Evolutionary conservation across 176 grass and related monocot genomes (phyloP).

Genomic region (Otatea glauca): DNA sequence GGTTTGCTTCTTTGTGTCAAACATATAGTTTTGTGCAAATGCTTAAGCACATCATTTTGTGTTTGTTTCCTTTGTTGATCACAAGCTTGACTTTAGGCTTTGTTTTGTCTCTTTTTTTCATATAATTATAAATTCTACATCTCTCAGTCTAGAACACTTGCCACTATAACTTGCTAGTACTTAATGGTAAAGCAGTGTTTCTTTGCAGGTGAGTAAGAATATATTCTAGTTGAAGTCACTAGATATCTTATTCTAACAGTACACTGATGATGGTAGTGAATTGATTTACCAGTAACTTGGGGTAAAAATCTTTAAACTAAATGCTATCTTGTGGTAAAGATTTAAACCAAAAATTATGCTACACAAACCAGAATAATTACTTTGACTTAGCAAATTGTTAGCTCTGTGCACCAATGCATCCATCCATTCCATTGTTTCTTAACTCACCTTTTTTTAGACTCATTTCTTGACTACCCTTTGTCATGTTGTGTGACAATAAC

Average conservation of each 20-base stretch:
- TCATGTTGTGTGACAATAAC: neutral
- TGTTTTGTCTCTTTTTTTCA: neutral
- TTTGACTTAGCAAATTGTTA: slow-evolving; percentile 19
- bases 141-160: slow-evolving; percentile 20
- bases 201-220: slow-evolving; percentile 83
- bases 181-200: slow-evolving; percentile 29
- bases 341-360: neutral
- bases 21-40: neutral
- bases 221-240: slow-evolving; percentile 69
- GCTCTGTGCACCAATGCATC: neutral
- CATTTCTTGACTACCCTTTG: neutral
- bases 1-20: neutral
- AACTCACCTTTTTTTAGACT: too few species aligned
- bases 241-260: slow-evolving; percentile 40
- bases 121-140: neutral
- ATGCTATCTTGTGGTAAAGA: neutral
- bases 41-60: neutral
- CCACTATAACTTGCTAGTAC: neutral
- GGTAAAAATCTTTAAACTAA: slow-evolving; percentile 7
- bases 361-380: slow-evolving; percentile 27
- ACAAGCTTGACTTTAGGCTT: neutral
- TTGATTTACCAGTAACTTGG: neutral
- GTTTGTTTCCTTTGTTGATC: slow-evolving; percentile 13
- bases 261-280: neutral
- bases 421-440: neutral